A percentile compares a stretch with the other conserved stretches of the same genome.
Evolutionary conservation across 2,329 filamentous ascomycete species (phyloP).

Genomic region (Talaromyces atroroseus): DNA sequence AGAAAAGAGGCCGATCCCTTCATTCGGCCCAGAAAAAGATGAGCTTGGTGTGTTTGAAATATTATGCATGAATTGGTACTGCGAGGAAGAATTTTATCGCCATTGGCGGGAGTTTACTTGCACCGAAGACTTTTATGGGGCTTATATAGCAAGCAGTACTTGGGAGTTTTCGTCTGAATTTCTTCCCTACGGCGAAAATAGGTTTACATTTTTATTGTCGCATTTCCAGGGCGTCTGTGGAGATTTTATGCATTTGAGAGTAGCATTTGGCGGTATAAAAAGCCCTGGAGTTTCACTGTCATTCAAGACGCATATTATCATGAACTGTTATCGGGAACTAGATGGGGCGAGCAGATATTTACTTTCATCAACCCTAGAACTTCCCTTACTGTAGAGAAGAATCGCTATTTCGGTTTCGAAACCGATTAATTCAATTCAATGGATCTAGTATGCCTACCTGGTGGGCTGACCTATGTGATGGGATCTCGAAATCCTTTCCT

Average conservation of each 20-base stretch:
- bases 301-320: neutral
- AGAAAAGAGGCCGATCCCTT: conserved; percentile 39
- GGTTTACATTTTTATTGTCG: neutral
- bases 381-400: neutral
- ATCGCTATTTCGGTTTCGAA: neutral
- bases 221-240: conserved; percentile 5
- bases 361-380: neutral
- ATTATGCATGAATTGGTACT: neutral
- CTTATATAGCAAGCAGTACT: neutral
- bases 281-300: neutral
- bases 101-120: neutral
- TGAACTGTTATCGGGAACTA: neutral
- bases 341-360: neutral
- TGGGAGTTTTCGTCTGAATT: neutral
- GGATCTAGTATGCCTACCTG: neutral
- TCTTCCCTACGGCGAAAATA: neutral
- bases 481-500: neutral
- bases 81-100: neutral
- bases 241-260: neutral
- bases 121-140: neutral
- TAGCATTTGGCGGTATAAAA: neutral
- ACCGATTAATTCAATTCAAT: neutral
- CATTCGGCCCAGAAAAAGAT: conserved; percentile 36
- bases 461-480: neutral
- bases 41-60: neutral